Evolutionary conservation across 1,139 yeast species (phyloP).

Genomic region (Kazachstania sp.): DNA sequence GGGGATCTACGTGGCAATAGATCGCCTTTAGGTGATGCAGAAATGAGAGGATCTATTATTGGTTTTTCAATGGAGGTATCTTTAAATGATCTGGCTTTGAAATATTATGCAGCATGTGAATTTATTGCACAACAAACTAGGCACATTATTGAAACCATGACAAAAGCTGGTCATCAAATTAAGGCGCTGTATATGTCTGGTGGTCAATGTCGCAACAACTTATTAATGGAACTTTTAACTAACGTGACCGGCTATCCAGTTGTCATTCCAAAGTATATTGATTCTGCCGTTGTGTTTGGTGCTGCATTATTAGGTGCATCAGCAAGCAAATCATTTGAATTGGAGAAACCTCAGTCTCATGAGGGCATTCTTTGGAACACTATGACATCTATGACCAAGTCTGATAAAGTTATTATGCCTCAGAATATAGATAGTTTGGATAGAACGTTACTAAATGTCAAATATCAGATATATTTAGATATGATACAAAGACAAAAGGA

Average conservation of each 20-base stretch:
- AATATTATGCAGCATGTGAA: conserved; percentile 89
- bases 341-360: conserved; percentile 26
- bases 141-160: conserved; percentile 84
- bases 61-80: conserved; percentile 91
- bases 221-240: conserved; percentile 81
- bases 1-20: conserved; percentile 97
- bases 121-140: conserved; percentile 96
- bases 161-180: conserved; percentile 67
- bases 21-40: conserved; percentile 91
- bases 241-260: conserved; percentile 92
- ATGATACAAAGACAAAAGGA: conserved; percentile 74
- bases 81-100: conserved; percentile 72
- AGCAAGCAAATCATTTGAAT: conserved; percentile 37
- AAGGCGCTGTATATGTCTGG: conserved; percentile 83
- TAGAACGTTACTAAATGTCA: conserved; percentile 59
- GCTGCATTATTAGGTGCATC: conserved; percentile 91
- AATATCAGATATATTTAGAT: conserved; percentile 78
- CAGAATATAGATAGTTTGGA: conserved; percentile 48
- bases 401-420: conserved; percentile 73
- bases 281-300: conserved; percentile 94
- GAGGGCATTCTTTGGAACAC: conserved; percentile 56
- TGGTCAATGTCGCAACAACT: conserved; percentile 89
- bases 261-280: conserved; percentile 86
- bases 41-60: conserved; percentile 86
- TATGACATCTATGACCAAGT: conserved; percentile 77